A percentile compares a stretch with the other conserved stretches of the same genome.
phyloP scores from a whole-genome alignment of 1,284 basidiomycete species.

The Cutaneotrichosporon spelunceum region DNA sequence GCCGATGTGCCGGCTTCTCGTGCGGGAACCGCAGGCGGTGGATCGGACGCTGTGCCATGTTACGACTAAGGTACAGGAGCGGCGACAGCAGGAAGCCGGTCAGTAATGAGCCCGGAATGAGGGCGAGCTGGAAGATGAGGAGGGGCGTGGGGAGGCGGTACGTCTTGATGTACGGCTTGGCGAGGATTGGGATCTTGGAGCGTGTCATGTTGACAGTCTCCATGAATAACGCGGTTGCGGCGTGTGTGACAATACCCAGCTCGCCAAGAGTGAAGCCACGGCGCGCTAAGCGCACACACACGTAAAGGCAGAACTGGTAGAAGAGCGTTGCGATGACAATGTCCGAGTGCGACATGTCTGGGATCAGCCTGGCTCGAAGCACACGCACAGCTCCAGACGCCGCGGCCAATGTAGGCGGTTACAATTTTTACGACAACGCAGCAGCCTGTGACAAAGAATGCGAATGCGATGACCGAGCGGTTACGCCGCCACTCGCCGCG shows the following conservation, averaged over 20 bases:
- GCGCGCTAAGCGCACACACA: conserved; percentile 82
- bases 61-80: conserved; percentile 83
- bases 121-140: conserved; percentile 84
- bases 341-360: conserved; percentile 77
- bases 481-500: conserved; percentile 49
- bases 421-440: conserved; percentile 46
- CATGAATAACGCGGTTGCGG: conserved; percentile 80
- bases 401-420: conserved; percentile 41
- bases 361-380: neutral
- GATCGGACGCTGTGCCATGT: conserved; percentile 85
- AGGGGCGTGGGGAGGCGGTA: conserved; percentile 91
- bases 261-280: conserved; percentile 94
- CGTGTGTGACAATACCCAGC: conserved; percentile 78
- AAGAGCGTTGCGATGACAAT: conserved; percentile 70
- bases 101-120: conserved; percentile 87
- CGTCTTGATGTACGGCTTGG: conserved; percentile 84
- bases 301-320: conserved; percentile 88
- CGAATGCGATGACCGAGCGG: conserved; percentile 45
- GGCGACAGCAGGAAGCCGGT: conserved; percentile 93
- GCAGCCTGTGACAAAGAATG: conserved; percentile 45
- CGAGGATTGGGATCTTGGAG: conserved; percentile 72
- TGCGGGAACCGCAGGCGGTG: conserved; percentile 84
- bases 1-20: conserved; percentile 79
- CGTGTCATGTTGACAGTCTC: conserved; percentile 79
- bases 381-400: conserved; percentile 46